Conservation (phyloP, 2,329 filamentous ascomycete genomes). For the Aspergillus calidoustus region DNA sequence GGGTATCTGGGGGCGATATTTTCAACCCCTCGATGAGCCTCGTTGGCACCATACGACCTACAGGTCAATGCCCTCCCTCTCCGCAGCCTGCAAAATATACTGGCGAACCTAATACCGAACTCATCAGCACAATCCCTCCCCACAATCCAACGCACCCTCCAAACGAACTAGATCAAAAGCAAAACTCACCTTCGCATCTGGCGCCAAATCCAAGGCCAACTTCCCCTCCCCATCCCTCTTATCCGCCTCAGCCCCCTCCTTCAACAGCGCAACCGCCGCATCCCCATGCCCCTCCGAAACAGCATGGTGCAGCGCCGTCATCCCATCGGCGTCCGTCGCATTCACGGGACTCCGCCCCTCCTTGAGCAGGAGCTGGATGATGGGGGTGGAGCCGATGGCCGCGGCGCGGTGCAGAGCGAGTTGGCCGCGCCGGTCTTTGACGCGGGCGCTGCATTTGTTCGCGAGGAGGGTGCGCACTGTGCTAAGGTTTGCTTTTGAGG, state of each 20-base stretch:
- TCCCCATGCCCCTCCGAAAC: slow-evolving; percentile 69
- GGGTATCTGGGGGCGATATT: slow-evolving; percentile 14
- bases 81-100: slow-evolving; percentile 77
- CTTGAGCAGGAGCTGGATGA: slow-evolving; percentile 78
- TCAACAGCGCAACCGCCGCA: slow-evolving; percentile 79
- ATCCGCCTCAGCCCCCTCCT: slow-evolving; percentile 79
- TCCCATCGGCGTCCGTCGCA: slow-evolving; percentile 78
- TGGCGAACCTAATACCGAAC: slow-evolving; percentile 62
- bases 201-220: slow-evolving; percentile 78
- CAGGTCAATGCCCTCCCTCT: slow-evolving; percentile 80
- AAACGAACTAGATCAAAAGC: not conserved
- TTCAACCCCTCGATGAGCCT: not conserved
- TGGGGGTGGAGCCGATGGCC: slow-evolving; percentile 84
- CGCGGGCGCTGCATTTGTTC: slow-evolving; percentile 74
- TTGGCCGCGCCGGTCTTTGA: slow-evolving; percentile 86
- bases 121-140: not conserved
- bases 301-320: slow-evolving; percentile 85
- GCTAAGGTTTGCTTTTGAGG: slow-evolving; percentile 87
- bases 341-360: slow-evolving; percentile 78
- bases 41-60: not conserved
- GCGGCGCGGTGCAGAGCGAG: slow-evolving; percentile 90
- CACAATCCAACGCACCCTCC: slow-evolving; percentile 2
- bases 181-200: slow-evolving; percentile 73
- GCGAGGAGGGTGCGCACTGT: slow-evolving; percentile 77
- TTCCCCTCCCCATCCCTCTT: slow-evolving; percentile 74